Evolutionary conservation across 495 filamentous ascomycete species (phyloP), one percentile per base, ranked within the genome.

Genomic region (Aspergillus baeticus): DNA sequence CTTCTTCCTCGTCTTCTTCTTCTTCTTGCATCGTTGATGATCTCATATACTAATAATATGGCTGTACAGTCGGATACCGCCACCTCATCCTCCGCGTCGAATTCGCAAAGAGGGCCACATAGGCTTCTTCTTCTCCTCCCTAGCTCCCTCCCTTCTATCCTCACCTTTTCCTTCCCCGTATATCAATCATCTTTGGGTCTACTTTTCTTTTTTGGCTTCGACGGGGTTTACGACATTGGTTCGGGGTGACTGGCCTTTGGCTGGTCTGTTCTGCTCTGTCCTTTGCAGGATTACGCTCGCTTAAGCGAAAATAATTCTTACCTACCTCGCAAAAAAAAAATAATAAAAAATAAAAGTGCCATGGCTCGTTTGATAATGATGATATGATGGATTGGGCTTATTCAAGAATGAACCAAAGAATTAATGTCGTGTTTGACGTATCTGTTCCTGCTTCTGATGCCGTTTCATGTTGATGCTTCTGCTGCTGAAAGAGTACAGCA

Each of bases 71-170:
- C 74, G 91, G 91, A 67, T 96, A 92, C 76, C 87, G 87, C 69
- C 91, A 96, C 74, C 78, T 96, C 62, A 96, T 96, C 69, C 73
- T 96, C 58, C 86, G 88, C 67, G 91, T 96, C 58, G 91, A 96
- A 72, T 96, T 96, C 73, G 89, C 91, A 46, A 94, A 94, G 84
- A 87, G 90, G 70, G 79, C 89, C 56, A 75, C 79, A 60, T 84
- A 77, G 64, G 73, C 57, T 66, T 17, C 45, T 38, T 47, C 23
- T 62, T 60, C 59, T 29, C 26, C 26, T 29, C 26, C 26, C 26
- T 29, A 3, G 3, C 26, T 29, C 26, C 8, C 26, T 29, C 26
- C 26, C 26, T 29, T 29, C 26, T 8, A 29, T 29, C 26, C 3
- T 29, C 26, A 29, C 26, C 51, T 58, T 58, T 62, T 58, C 51